Evolutionary conservation across 805 yeast genomes (phyloP).

Genomic region (Hanseniaspora mollemarum): DNA sequence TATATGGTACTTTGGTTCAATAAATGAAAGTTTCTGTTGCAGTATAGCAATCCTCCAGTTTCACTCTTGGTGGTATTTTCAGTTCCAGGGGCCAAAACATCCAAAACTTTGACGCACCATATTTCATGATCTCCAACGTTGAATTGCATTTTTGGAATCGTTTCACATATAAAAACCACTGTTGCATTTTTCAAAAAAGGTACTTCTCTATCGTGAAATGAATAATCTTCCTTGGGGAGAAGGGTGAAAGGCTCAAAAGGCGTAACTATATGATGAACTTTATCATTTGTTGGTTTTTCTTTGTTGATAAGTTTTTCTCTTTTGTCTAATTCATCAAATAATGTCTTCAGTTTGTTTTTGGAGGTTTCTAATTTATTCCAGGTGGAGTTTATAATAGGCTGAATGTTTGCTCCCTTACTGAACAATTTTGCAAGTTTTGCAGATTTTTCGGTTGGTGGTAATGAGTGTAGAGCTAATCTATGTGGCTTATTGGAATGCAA

Average conservation of each 20-base stretch:
- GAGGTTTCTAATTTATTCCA: constrained; percentile 23
- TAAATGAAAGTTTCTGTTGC: constrained; percentile 48
- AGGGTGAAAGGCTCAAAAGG: constrained; percentile 46
- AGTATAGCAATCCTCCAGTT: constrained; percentile 58
- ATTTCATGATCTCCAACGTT: constrained; percentile 76
- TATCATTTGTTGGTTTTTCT: constrained; percentile 2
- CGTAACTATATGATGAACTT: constrained; percentile 18
- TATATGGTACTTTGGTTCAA: constrained; percentile 28
- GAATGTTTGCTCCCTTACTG: constrained; percentile 40
- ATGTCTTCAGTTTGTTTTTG: constrained; percentile 17
- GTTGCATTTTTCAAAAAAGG: constrained; percentile 53
- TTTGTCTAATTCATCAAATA: constrained; percentile 17
- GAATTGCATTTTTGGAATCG: constrained; percentile 34
- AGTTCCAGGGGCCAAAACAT: constrained; percentile 32
- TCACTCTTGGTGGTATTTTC: constrained; percentile 26
- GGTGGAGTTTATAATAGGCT: constrained; percentile 25
- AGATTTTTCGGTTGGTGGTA: constrained; percentile 49
- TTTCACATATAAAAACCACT: constrained; percentile 50
- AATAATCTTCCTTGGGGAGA: constrained; percentile 30
- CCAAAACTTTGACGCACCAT: constrained; percentile 71
- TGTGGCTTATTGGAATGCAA: constrained; percentile 41
- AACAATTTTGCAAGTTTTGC: constrained; percentile 56
- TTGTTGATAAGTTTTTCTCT: constrained; percentile 5
- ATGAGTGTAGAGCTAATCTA: constrained; percentile 51
- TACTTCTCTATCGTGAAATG: constrained; percentile 25